These are phyloP conservation scores for Nakaseomyces uthaithaninus DNA, from an alignment of 1,139 yeast species.

Conservation along the genomic window DNA sequence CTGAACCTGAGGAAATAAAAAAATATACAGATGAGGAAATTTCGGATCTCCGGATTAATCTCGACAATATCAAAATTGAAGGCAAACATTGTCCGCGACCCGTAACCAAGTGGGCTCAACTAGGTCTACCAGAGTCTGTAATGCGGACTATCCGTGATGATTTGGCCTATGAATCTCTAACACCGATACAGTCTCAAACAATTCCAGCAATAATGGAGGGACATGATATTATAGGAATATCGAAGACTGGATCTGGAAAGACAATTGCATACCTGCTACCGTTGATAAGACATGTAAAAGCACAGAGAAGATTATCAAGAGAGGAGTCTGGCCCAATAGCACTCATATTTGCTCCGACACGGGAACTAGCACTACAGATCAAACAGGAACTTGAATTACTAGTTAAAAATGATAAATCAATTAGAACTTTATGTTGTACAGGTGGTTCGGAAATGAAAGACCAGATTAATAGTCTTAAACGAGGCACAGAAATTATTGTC, in stretches of 20 bases:
- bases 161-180: constrained; percentile 36
- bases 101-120: constrained; percentile 66
- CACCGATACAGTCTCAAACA: constrained; percentile 88
- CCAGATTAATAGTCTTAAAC: constrained; percentile 68
- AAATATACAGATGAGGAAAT: constrained; percentile 45
- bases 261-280: constrained; percentile 85
- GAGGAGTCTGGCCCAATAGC: constrained; percentile 69
- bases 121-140: constrained; percentile 61
- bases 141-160: constrained; percentile 42
- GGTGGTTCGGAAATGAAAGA: constrained; percentile 87
- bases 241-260: constrained; percentile 95
- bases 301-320: constrained; percentile 48
- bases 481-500: constrained; percentile 73
- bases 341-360: constrained; percentile 77
- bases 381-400: constrained; percentile 59
- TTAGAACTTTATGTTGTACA: constrained; percentile 71
- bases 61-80: constrained; percentile 57
- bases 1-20: constrained; percentile 51
- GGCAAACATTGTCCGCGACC: constrained; percentile 62
- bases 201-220: constrained; percentile 89
- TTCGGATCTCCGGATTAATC: constrained; percentile 42
- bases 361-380: constrained; percentile 87
- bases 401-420: constrained; percentile 37
- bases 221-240: constrained; percentile 83
- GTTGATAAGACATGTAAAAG: constrained; percentile 70